Evolutionary conservation across 345 rosid species (phyloP).

Genomic region (Rhizophora mangle): DNA sequence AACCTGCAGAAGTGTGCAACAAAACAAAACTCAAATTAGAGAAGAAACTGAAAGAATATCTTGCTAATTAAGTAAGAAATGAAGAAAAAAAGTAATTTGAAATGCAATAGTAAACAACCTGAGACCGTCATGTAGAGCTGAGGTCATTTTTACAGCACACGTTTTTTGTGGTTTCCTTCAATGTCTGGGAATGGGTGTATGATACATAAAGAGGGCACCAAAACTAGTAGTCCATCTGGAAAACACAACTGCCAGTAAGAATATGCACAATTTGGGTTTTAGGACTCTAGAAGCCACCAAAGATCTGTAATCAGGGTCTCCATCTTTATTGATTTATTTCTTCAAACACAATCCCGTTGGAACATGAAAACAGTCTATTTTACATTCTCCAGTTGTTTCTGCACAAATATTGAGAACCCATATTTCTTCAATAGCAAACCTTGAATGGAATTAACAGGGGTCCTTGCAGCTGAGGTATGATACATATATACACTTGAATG

Average conservation of each 20-base stretch:
- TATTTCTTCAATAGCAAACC: conserved; percentile 17
- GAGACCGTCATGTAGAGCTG: conserved; percentile 18
- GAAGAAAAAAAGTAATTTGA: neutral
- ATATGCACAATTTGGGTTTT: conserved; percentile 16
- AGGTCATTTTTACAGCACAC: conserved; percentile 10
- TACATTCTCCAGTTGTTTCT: conserved; percentile 10
- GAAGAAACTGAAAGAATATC: neutral
- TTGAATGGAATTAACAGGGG: conserved; percentile 18
- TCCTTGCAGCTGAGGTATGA: conserved; percentile 25
- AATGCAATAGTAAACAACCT: conserved; percentile 22
- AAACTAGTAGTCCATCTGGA: conserved; percentile 13
- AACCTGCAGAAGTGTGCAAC: conserved; percentile 19
- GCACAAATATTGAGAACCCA: conserved; percentile 16
- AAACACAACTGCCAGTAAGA: conserved; percentile 12
- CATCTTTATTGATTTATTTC: conserved; percentile 27
- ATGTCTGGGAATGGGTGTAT: conserved; percentile 18
- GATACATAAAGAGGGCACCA: conserved; percentile 15
- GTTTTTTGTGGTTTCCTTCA: conserved; percentile 10
- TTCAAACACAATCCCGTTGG: conserved; percentile 19
- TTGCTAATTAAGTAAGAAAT: neutral
- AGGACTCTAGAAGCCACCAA: conserved; percentile 22
- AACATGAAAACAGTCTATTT: conserved; percentile 17
- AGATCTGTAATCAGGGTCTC: conserved; percentile 13
- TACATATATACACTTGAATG: conserved; percentile 17
- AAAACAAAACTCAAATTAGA: neutral